Evolutionary conservation across 176 grass and related monocot genomes (phyloP), one percentile per base, ranked within the genome.

Genomic region (Canna indica): DNA sequence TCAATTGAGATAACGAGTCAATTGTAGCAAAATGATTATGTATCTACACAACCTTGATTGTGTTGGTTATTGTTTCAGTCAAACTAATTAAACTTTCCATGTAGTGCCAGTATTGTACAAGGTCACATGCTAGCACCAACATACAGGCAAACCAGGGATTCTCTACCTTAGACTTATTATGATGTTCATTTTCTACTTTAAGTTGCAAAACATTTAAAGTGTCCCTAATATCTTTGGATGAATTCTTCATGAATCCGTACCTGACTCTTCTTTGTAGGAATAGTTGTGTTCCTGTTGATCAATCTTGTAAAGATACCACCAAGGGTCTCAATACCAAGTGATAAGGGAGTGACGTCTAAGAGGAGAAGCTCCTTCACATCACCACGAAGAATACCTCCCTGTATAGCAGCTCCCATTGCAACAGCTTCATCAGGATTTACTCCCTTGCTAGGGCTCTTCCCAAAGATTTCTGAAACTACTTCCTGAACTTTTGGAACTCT

Each of bases 321-420:
- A 3, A 91, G 88, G 0, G 88, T 91, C 72, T 91, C 88, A 70
- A 87, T 91, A 77, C 88, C 88, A 42, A 91, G 81, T 5, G 88
- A 91, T 25, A 91, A 82, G 45, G 88, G 88, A 38, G 88, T 91
- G 24, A 91, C 78, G 71, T 87, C 88, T 31, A 91, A 78, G 32
- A 91, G 78, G 13, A 91, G 81, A 41, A 91, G 84, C 88, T 91
- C 88, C 67, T 91, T 91, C 4, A 91, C 88, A 86, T 91, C 88
- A 79, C 88, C 88, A 61, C 81, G 77, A 6, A 91, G 81, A 74
- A 91, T 91, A 36, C 88, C 88, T 67, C 88, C 88, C 76, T 91
- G 88, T 58, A 91, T 71, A 24, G 88, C 81, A 45, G 88, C 84
- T 25, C 88, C 88, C 88, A 91, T 79, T 20, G 88, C 88, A 54